phyloP scores from a whole-genome alignment of 345 rosid genomes.

The Cardiospermum halicacabum region DNA sequence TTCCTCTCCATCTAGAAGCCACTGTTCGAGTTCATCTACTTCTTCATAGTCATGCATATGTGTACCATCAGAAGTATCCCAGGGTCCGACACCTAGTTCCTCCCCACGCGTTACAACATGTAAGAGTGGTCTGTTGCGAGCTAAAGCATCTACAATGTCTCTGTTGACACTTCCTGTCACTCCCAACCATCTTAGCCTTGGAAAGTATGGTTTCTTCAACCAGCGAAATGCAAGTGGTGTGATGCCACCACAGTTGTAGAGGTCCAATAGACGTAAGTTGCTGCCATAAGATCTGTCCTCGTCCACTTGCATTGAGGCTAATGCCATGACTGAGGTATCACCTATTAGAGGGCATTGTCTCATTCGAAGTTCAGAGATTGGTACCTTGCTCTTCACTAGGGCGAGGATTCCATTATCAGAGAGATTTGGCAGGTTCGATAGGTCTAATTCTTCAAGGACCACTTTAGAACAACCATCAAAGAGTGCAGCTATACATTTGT shows the following conservation, averaged over 20 bases:
- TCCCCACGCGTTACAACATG: slow-evolving; percentile 64
- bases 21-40: slow-evolving; percentile 49
- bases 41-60: slow-evolving; percentile 45
- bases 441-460: slow-evolving; percentile 65
- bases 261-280: slow-evolving; percentile 56
- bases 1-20: slow-evolving; percentile 43
- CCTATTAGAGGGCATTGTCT: slow-evolving; percentile 88
- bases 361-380: slow-evolving; percentile 62
- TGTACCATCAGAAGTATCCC: slow-evolving; percentile 46
- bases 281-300: slow-evolving; percentile 68
- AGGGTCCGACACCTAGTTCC: slow-evolving; percentile 65
- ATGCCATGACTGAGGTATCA: slow-evolving; percentile 77
- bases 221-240: slow-evolving; percentile 70
- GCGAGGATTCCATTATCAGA: slow-evolving; percentile 65
- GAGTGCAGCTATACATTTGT: slow-evolving; percentile 55
- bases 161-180: slow-evolving; percentile 72
- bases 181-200: slow-evolving; percentile 84
- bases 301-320: slow-evolving; percentile 71
- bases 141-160: slow-evolving; percentile 76
- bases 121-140: slow-evolving; percentile 65
- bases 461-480: slow-evolving; percentile 63
- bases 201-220: slow-evolving; percentile 87
- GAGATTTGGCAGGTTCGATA: slow-evolving; percentile 71
- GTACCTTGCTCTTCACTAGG: slow-evolving; percentile 58
- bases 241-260: slow-evolving; percentile 75